Base-by-base conservation (phyloP, 306 rosid species). In the Morella rubra region DNA sequence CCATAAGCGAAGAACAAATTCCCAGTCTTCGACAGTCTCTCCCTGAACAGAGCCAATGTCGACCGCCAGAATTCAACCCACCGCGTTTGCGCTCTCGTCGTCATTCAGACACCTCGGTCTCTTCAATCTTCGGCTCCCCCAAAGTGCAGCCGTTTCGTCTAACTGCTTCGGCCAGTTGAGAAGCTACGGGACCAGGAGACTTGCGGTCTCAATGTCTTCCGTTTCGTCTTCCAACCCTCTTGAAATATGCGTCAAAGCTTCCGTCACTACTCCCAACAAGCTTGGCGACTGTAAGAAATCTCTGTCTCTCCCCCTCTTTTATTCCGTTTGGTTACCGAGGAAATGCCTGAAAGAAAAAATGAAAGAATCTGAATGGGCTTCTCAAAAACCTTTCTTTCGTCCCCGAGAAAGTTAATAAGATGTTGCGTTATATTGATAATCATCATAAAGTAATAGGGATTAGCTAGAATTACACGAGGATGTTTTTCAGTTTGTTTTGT, bases 201-300 rank as follows among this genome's bases (percentile, higher is more conserved):
- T 87, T 45, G 77, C 82, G 37, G 83, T 91, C 18, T 84, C 96
- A 71, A 86, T 90, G 95, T 80, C 96, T 24, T 75, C 87, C 19
- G 69, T 78, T 81, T 62, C 87, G 74, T 76, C 89, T 50, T 52
- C 89, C 22, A 49, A 3, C 47, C 91, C 95, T 52, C 72, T 92
- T n/a, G 91, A 89, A 81, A 51, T 88, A 54, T 87, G 90, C 81
- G 96, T 82, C 78, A 95, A 95, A 76, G 90, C 93, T 69, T 95
- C 97, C 61, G 0, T 74, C 70, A 89, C 89, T 41, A 77, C 75
- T 5, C 96, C 97, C 72, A 79, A 84, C 83, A 85, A 42, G 79
- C 88, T 73, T 69, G 97, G 99, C 59, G 99, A 95, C 89, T 95
- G 97, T 91, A 87, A 82, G 27, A 20, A 13, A 49, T 68, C 53